A percentile compares a stretch with the other conserved stretches of the same genome.
Conservation (phyloP, 345 rosid genomes). For the Aquilaria yunnanensis region DNA sequence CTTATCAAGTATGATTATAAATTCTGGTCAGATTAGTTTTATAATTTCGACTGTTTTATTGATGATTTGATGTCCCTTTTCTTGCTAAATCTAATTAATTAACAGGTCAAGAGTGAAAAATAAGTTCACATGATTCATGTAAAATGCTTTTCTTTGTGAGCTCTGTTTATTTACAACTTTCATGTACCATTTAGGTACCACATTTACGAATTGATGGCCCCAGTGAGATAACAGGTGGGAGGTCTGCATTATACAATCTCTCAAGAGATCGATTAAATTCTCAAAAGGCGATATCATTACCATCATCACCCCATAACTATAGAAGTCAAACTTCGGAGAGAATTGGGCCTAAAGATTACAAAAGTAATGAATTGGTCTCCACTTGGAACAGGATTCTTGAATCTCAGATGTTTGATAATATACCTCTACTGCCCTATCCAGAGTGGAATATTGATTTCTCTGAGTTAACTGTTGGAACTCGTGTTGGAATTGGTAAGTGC, state of each 20-base stretch:
- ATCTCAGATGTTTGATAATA: conserved; percentile 71
- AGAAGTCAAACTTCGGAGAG: conserved; percentile 53
- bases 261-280: conserved; percentile 52
- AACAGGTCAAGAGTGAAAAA: too few relatives aligned
- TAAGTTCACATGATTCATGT: too few relatives aligned
- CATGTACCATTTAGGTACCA: conserved; percentile 39
- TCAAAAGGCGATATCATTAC: conserved; percentile 89
- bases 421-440: conserved; percentile 67
- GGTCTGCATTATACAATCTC: conserved; percentile 49
- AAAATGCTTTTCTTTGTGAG: too few relatives aligned
- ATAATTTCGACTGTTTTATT: too few relatives aligned
- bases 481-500: conserved; percentile 90
- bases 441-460: conserved; percentile 98
- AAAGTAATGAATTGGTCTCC: conserved; percentile 35
- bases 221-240: conserved; percentile 55
- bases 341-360: conserved; percentile 39
- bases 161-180: background rate
- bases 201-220: conserved; percentile 54
- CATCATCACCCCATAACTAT: conserved; percentile 86
- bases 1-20: too few relatives aligned
- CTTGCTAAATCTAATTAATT: too few relatives aligned
- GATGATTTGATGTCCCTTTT: too few relatives aligned
- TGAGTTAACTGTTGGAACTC: conserved; percentile 86
- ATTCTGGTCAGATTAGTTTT: too few relatives aligned
- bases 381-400: conserved; percentile 87